Evolutionary conservation across 345 rosid species (phyloP).

Genomic region (Rhizophora apiculata): DNA sequence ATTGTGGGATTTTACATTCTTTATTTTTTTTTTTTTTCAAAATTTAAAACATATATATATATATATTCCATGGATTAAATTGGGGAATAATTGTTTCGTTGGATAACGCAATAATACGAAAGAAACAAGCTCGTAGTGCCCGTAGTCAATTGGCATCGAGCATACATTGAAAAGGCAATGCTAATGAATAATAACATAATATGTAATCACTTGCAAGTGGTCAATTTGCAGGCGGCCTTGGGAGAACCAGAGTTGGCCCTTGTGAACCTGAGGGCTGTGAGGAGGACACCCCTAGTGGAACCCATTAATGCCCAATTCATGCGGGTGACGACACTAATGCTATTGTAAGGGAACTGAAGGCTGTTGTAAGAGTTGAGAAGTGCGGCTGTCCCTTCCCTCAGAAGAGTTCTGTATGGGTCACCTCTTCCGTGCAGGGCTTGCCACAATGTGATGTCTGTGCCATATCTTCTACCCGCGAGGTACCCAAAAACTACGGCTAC

Average conservation of each 20-base stretch:
- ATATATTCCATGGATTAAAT: no score
- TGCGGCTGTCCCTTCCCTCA: slow-evolving; percentile 77
- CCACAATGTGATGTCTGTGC: slow-evolving; percentile 56
- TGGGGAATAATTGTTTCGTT: no score
- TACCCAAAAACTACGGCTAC: slow-evolving; percentile 67
- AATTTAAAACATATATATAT: no score
- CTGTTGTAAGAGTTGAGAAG: slow-evolving; percentile 81
- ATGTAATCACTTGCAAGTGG: not conserved
- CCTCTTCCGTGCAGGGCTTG: slow-evolving; percentile 66
- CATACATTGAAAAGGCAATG: no score
- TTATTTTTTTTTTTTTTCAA: no score
- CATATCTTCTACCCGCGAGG: slow-evolving; percentile 51
- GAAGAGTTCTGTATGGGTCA: slow-evolving; percentile 67
- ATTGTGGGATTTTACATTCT: no score
- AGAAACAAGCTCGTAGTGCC: no score
- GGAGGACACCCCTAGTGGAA: slow-evolving; percentile 46
- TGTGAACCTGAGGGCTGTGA: slow-evolving; percentile 57
- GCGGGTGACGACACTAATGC: slow-evolving; percentile 42
- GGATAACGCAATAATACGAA: no score
- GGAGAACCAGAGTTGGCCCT: slow-evolving; percentile 63
- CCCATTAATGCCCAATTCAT: slow-evolving; percentile 63
- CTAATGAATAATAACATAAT: not conserved
- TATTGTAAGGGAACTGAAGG: slow-evolving; percentile 51
- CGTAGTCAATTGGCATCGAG: no score
- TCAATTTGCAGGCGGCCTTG: slow-evolving; percentile 39